phyloP scores from a whole-genome alignment of 768 basidiomycete genomes.

The Leccinum subtestaceum region DNA sequence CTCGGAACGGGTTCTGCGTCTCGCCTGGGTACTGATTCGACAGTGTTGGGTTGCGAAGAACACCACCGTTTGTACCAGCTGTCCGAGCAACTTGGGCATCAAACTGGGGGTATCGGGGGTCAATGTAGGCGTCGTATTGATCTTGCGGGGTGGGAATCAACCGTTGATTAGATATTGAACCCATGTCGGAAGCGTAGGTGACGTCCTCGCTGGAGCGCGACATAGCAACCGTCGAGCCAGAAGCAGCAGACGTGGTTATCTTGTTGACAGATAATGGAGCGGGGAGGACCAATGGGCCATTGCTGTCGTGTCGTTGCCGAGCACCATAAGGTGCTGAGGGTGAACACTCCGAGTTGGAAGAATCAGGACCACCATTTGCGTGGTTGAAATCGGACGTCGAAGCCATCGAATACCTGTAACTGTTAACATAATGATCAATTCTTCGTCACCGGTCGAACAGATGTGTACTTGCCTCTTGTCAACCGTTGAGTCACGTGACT shows the following conservation, averaged over 20 bases:
- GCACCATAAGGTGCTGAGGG: conserved; percentile 33
- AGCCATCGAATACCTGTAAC: conserved; percentile 69
- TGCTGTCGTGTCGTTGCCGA: conserved; percentile 67
- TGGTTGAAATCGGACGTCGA: conserved; percentile 76
- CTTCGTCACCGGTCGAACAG: conserved; percentile 8
- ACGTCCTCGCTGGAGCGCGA: conserved; percentile 46
- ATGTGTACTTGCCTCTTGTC: conserved; percentile 57
- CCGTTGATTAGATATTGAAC: conserved; percentile 43
- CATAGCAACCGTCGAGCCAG: conserved; percentile 40
- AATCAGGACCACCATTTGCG: conserved; percentile 49
- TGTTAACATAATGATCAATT: conserved; percentile 30
- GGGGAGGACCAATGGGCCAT: conserved; percentile 68
- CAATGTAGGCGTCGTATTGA: conserved; percentile 31
- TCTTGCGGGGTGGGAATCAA: conserved; percentile 38
- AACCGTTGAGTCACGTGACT: conserved; percentile 76
- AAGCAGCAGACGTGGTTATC: conserved; percentile 42
- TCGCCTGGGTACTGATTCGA: conserved; percentile 44
- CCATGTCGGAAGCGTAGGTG: conserved; percentile 33
- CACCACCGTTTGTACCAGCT: conserved; percentile 36
- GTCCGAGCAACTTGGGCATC: conserved; percentile 42
- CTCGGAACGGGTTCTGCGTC: conserved; percentile 57
- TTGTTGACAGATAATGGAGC: conserved; percentile 67
- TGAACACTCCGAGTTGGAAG: conserved; percentile 61
- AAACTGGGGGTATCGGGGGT: conserved; percentile 32
- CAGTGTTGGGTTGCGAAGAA: conserved; percentile 39